phyloP scores from a whole-genome alignment of 192 early-diverging fungal species.

The Backusella tuberculispora region DNA sequence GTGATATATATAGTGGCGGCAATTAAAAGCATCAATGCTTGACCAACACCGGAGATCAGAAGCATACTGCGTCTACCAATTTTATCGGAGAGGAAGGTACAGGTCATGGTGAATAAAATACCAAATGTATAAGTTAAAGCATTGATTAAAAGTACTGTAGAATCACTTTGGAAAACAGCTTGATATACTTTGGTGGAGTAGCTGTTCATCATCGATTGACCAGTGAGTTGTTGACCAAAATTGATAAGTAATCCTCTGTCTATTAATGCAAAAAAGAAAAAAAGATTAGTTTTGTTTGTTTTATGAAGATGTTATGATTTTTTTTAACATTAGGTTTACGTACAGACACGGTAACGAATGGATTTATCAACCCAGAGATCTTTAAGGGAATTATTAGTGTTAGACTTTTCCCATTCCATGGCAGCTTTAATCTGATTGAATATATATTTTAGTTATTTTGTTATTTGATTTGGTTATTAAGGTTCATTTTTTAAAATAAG shows the following conservation, averaged over 20 bases:
- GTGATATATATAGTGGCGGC: constrained; percentile 24
- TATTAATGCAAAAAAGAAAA: background rate
- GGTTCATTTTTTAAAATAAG: background rate
- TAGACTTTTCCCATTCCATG: constrained; percentile 26
- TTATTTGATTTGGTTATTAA: background rate
- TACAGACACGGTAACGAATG: constrained; percentile 23
- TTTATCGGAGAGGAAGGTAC: constrained; percentile 23
- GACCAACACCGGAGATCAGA: constrained; percentile 15
- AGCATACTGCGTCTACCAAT: constrained; percentile 23
- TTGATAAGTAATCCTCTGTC: constrained; percentile 29
- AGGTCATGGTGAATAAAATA: constrained; percentile 28
- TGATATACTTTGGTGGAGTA: constrained; percentile 33
- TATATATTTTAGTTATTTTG: background rate
- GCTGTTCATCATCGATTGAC: constrained; percentile 34
- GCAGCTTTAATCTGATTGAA: constrained; percentile 28
- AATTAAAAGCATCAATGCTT: constrained; percentile 22
- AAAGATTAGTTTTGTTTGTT: background rate
- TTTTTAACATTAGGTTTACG: too few species aligned
- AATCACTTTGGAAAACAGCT: constrained; percentile 19
- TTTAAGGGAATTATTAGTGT: constrained; percentile 16
- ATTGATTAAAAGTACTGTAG: constrained; percentile 33
- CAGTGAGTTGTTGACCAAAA: constrained; percentile 36
- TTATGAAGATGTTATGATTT: background rate
- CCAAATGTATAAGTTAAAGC: constrained; percentile 33
- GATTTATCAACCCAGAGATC: constrained; percentile 25